Base-by-base conservation (phyloP, 495 filamentous ascomycete species). In the Trichoderma reesei region DNA sequence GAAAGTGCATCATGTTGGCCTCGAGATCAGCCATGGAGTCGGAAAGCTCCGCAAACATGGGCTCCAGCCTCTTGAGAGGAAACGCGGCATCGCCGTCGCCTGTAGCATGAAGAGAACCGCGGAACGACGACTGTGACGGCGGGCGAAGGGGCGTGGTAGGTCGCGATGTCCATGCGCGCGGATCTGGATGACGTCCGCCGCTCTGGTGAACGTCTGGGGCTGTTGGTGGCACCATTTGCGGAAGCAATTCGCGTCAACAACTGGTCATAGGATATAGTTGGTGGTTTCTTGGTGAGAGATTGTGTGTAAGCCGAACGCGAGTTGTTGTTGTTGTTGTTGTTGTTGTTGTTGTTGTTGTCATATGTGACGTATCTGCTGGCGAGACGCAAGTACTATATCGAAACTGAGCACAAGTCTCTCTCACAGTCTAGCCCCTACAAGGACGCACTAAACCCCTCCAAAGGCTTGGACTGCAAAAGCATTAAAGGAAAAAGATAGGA, bases 21-120 rank as follows among this genome's bases (percentile, higher is more conserved):
- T 98, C 94, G 9, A 98, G 83, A 69, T 97, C 93, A 38, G 90
- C 91, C 84, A 98, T 93, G 59, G 90, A 88, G 75, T 98, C 95
- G 9, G 91, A 88, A 3, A 98, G 80, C 75, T 98, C 94, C 37
- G 91, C 93, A 71, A 98, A 98, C 11, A 88, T 87, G 0, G 90
- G 90, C 72, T 96, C 90, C 65, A 98, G 83, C 8, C 81, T 76
- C 68, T 93, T 90, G 65, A 98, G 85, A 4, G 93, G 91, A 67
- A 88, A 86, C 14, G 85, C 75, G 5, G 82, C 84, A 60, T 86
- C 76, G 59, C 83, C 85, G 60, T 87, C 81, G 38, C 81, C 79
- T 65, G 75, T 79, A 18, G 71, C 70, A 65, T 78, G 73, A 54
- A 74, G 75, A 41, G 81, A 85, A 65, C 90, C 88, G 69, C 90